Evolutionary conservation across 768 basidiomycete species (phyloP).

Genomic region (Lentinus brumalis): DNA sequence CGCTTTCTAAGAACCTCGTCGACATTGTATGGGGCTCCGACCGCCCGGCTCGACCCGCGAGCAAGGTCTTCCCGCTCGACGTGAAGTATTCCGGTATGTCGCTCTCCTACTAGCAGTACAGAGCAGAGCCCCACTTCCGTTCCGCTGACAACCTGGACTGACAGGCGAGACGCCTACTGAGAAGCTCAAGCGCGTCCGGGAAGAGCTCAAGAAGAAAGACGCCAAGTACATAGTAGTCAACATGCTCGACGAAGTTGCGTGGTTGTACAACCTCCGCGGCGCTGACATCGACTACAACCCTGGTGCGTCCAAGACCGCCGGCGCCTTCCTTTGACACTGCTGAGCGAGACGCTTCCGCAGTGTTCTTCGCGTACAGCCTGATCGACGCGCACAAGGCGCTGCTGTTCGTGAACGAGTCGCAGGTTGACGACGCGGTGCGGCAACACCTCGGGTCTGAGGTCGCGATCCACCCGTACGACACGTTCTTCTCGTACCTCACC

Average conservation of each 20-base stretch:
- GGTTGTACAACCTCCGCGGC: conserved; percentile 92
- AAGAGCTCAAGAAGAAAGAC: conserved; percentile 63
- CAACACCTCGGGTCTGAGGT: conserved; percentile 59
- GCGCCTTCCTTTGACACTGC: neutral
- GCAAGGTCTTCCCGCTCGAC: conserved; percentile 67
- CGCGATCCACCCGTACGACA: conserved; percentile 68
- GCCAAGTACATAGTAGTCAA: conserved; percentile 76
- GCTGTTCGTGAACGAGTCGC: conserved; percentile 67
- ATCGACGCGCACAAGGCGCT: conserved; percentile 57
- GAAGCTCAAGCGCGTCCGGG: conserved; percentile 70
- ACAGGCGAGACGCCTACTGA: conserved; percentile 59
- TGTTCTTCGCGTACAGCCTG: conserved; percentile 92
- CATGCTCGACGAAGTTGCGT: conserved; percentile 94
- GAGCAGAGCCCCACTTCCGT: too few species aligned
- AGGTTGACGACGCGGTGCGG: conserved; percentile 50
- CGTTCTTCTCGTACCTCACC: conserved; percentile 66
- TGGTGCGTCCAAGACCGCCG: conserved; percentile 34
- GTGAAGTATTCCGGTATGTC: conserved; percentile 69
- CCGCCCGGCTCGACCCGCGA: conserved; percentile 68
- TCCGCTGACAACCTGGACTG: neutral
- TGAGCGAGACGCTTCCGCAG: conserved; percentile 34
- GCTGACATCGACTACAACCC: conserved; percentile 91
- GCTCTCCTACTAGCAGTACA: too few species aligned
- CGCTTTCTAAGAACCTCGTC: conserved; percentile 71
- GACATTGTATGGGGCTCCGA: conserved; percentile 72